Base-by-base conservation (phyloP, 2,329 filamentous ascomycete species). In the Coniella lustricola region DNA sequence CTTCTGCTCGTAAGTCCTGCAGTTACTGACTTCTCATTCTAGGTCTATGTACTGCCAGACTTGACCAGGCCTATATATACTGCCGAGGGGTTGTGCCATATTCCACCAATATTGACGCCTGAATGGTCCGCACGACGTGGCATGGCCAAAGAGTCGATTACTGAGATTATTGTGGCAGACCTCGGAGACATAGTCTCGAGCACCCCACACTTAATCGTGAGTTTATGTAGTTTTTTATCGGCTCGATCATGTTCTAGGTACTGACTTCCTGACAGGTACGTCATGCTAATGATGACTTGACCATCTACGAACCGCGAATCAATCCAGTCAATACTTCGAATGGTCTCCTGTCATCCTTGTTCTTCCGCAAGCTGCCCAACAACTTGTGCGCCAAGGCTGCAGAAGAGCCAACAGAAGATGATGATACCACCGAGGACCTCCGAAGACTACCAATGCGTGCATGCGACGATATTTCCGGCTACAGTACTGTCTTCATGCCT, bases 281-380 rank as follows among this genome's bases (percentile, higher is more conserved):
- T 44, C 88, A 88, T 42, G 75, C 79, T 9, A 84, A 81, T 51
- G 85, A 95, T 55, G 90, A 97, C 60, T 70, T 97, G 31, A 85
- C 85, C 10, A 77, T 97, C 39, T 98, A 97, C 62, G 82, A 93
- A 62, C 90, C 91, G 1, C 85, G 89, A 57, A 74, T 79, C 36
- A 69, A 69, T 52, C 67, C 61, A 34, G 61, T 60, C 22, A 64
- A 64, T 48, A 62, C 59, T n/a, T 57, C 60, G 7, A 56, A 67
- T 22, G 65, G 72, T 5, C 75, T 84, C 56, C 69, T 76, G 1
- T 67, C 71, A 20, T 77, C 75, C 7, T 69, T 96, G 10, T 79
- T 82, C 47, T 95, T 95, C 65, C 74, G 84, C 48, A 95, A 95
- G 64, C 67, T 86, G 1, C 67, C 79, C 1, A 90, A 91, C 56